Evolutionary conservation across 2,329 filamentous ascomycete genomes (phyloP), one percentile per base, ranked within the genome.

Genomic region (Seiridium unicorne): DNA sequence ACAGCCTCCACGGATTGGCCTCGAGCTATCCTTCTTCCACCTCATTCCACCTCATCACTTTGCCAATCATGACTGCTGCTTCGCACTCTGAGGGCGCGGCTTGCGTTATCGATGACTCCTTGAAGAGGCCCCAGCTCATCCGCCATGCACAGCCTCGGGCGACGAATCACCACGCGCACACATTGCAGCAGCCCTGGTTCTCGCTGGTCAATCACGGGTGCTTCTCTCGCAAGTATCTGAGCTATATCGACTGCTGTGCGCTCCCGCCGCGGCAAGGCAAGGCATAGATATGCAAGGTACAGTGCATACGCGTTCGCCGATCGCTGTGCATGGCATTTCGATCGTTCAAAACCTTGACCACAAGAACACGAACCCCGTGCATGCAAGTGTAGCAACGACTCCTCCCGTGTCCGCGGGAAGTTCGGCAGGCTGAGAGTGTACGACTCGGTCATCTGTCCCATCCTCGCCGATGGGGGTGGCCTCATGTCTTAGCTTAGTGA

Each of bases 271-370:
- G 56, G 26, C 34, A 49, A 48, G 55, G 42, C 55, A 48, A 48
- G 55, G 42, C 55, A 48, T 26, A 18, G 47, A 26, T 34, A 53
- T 59, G 57, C 57, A 59, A 59, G 57, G 57, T 59, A 59, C 57
- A 31, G 31, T 59, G 55, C 55, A 58, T 44, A 51, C 46, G 18
- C 38, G 40, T 31, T 44, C 40, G 57, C 34, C 57, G 57, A 53
- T 54, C 57, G 57, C 56, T 13, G 40, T 7, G 44, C 44, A 34
- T n/a, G 10, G 44, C 44, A 48, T 40, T 49, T 38, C 55, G 38
- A 46, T 44, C 26, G 31, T 32, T 44, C 40, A 38, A 42, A 49
- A 31, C 55, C 40, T 57, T 44, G 44, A 32, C 36, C 48, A 44
- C n/a, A 32, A 26, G 40, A 53, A 48, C 57, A 47, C 46, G 49